A percentile compares a stretch with the other conserved stretches of the same genome.
Evolutionary conservation across 306 rosid genomes (phyloP).

Genomic region (Sesbania bispinosa): DNA sequence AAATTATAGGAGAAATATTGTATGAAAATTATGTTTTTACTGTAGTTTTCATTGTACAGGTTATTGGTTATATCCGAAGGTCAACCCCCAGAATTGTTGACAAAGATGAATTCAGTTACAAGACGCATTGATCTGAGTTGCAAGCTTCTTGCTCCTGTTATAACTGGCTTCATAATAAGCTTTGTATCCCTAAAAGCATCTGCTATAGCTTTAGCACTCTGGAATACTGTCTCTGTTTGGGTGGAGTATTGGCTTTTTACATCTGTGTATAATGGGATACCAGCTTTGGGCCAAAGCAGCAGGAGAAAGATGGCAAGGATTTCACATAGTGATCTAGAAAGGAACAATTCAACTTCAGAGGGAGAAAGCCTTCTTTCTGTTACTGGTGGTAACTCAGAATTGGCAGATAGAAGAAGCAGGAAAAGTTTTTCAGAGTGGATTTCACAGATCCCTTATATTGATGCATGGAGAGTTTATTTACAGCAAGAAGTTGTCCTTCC

Average conservation of each 20-base stretch:
- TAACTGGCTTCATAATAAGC: conserved; percentile 82
- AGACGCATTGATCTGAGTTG: conserved; percentile 81
- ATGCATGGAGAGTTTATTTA: conserved; percentile 71
- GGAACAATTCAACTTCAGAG: conserved; percentile 21
- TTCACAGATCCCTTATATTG: conserved; percentile 49
- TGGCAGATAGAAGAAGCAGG: conserved; percentile 23
- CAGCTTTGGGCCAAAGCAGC: conserved; percentile 58
- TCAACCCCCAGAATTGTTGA: conserved; percentile 56
- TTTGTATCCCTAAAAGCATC: conserved; percentile 79
- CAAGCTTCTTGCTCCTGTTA: conserved; percentile 80
- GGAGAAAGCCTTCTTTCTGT: conserved; percentile 31
- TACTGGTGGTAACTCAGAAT: not conserved
- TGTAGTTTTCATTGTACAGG: conserved; percentile 42
- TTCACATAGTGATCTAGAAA: conserved; percentile 29
- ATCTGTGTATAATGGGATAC: conserved; percentile 80
- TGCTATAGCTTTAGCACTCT: conserved; percentile 70
- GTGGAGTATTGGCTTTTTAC: conserved; percentile 80
- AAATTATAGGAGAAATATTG: not conserved
- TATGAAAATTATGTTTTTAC: not conserved
- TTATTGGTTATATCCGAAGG: conserved; percentile 81
- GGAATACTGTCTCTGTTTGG: conserved; percentile 73
- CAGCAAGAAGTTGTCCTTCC: conserved; percentile 76
- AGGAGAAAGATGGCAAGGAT: conserved; percentile 46
- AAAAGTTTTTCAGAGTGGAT: conserved; percentile 24
- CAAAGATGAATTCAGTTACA: conserved; percentile 61